A percentile compares a stretch with the other conserved stretches of the same genome.
phyloP scores from a whole-genome alignment of 2,329 filamentous ascomycete species.

The Talaromyces sp. region DNA sequence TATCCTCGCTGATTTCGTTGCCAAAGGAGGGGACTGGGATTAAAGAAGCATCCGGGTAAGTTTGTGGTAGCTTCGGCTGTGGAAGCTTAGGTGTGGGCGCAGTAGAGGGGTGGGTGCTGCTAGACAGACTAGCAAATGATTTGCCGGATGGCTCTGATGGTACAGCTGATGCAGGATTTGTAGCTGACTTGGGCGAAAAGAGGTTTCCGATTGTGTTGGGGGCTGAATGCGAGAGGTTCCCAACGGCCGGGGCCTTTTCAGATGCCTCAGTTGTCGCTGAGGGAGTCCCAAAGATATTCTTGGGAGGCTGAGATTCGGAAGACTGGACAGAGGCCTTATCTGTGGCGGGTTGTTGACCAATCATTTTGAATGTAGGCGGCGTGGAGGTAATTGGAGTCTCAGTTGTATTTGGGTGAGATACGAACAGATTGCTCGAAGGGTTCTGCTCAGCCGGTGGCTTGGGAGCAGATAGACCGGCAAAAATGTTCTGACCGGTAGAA shows the following conservation, averaged over 20 bases:
- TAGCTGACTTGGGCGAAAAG: too few species aligned
- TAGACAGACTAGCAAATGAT: too few species aligned
- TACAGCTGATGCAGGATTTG: too few species aligned
- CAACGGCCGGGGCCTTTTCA: too few species aligned
- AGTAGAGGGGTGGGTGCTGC: too few species aligned
- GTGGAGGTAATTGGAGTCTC: not conserved
- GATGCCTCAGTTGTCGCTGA: too few species aligned
- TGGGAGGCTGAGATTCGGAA: not conserved
- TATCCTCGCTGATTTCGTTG: conserved; percentile 17
- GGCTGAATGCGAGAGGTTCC: too few species aligned
- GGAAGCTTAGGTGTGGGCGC: not conserved
- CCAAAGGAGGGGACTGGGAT: conserved; percentile 23
- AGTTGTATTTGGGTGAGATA: conserved; percentile 2
- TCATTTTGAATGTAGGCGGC: conserved; percentile 20
- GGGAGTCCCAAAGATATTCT: not conserved
- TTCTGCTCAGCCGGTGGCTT: conserved; percentile 1
- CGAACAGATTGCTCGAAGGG: conserved; percentile 25
- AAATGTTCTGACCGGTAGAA: not conserved
- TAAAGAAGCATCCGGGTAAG: not conserved
- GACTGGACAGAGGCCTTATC: not conserved
- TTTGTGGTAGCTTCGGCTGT: not conserved
- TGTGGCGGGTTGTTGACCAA: conserved; percentile 10
- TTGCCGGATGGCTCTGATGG: too few species aligned
- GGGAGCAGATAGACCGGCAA: too few species aligned
- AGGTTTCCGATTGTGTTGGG: too few species aligned